Evolutionary conservation across 202 grass and related monocot genomes (phyloP).

Genomic region (Schoenoplectus tabernaemontani): DNA sequence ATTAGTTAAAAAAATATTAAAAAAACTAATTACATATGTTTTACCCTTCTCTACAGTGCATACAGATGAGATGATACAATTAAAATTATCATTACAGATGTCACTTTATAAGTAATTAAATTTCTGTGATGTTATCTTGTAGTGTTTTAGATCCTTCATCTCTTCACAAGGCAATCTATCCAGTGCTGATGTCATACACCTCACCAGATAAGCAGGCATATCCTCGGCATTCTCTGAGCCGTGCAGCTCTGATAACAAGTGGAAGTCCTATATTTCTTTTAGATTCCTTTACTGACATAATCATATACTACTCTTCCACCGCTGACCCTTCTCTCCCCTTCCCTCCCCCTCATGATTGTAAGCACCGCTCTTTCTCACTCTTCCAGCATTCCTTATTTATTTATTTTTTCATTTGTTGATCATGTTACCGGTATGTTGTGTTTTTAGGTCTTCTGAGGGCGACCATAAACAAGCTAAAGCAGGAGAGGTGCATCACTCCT

Average conservation of each 20-base stretch:
- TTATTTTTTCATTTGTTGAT: background rate
- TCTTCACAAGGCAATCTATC: conserved; percentile 77
- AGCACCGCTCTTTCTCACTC: conserved; percentile 21
- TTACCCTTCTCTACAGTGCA: background rate
- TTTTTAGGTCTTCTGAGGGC: conserved; percentile 66
- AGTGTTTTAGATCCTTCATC: conserved; percentile 69
- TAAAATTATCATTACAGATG: background rate
- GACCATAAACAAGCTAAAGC: conserved; percentile 56
- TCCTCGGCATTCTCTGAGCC: conserved; percentile 77
- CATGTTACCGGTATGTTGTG: background rate
- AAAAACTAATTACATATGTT: background rate
- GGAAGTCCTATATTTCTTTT: conserved; percentile 91
- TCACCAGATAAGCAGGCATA: conserved; percentile 88
- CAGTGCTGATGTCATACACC: conserved; percentile 57
- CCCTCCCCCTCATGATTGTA: conserved; percentile 95
- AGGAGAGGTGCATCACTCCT: conserved; percentile 76
- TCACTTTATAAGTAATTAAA: background rate
- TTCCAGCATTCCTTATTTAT: background rate
- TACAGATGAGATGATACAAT: background rate
- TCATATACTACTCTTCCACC: conserved; percentile 68
- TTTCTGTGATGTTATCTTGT: conserved; percentile 29
- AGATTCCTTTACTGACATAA: conserved; percentile 77
- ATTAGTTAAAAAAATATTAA: background rate
- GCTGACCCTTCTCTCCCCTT: conserved; percentile 75
- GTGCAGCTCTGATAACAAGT: conserved; percentile 80